Percentiles rank a stretch among this genome's conserved stretches.
These are phyloP conservation scores for Perilla frutescens DNA, from an alignment of 257 asterid genomes.

Conservation along the genomic window DNA sequence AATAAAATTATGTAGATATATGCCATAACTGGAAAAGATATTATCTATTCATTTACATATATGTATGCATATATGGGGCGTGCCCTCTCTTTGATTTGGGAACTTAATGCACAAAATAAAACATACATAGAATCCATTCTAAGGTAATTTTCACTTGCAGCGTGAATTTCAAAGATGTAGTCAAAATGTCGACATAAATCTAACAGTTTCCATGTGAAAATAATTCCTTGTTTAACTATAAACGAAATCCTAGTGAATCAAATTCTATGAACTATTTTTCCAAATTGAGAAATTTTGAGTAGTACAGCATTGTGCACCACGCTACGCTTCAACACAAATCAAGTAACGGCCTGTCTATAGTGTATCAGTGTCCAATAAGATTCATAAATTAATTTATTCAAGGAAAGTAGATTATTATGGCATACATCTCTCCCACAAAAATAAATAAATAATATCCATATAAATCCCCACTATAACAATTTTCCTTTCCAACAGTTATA, in stretches of 20 bases:
- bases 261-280: neutral
- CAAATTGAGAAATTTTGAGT: neutral
- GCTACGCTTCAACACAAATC: neutral
- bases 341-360: neutral
- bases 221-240: neutral
- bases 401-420: constrained; percentile 1
- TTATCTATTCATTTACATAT: too few species aligned
- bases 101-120: too few species aligned
- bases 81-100: too few species aligned
- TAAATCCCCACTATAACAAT: neutral
- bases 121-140: too few species aligned
- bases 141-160: too few species aligned
- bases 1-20: too few species aligned
- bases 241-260: neutral
- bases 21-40: too few species aligned
- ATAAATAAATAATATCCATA: neutral
- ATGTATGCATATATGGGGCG: too few species aligned
- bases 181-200: constrained; percentile 25
- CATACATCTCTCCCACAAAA: neutral
- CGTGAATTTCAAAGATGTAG: neutral
- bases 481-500: neutral
- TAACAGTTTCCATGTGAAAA: constrained; percentile 2
- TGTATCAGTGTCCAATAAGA: neutral
- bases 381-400: neutral
- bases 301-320: neutral